Percentiles rank a stretch among this genome's conserved stretches.
These are phyloP conservation scores for Candida sp. DNA, from an alignment of 1,139 yeast species.

Conservation along the genomic window DNA sequence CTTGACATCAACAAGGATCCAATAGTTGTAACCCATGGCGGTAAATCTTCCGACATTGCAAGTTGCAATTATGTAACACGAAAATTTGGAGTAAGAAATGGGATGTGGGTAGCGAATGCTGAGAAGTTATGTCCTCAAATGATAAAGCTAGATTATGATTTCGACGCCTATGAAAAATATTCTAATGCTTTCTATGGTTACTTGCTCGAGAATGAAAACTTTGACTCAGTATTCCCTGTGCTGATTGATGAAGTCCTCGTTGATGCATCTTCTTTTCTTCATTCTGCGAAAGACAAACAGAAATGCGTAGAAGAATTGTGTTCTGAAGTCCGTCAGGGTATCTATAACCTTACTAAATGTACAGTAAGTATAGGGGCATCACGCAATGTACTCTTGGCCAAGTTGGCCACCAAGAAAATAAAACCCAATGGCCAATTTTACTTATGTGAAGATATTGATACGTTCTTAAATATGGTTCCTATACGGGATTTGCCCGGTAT, in stretches of 20 bases:
- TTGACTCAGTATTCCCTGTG: constrained; percentile 74
- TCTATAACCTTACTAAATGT: constrained; percentile 53
- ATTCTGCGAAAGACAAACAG: constrained; percentile 6
- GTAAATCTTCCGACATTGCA: constrained; percentile 71
- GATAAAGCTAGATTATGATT: constrained; percentile 65
- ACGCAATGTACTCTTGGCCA: constrained; percentile 70
- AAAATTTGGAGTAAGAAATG: constrained; percentile 68
- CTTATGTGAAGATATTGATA: constrained; percentile 25
- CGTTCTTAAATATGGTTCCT: constrained; percentile 40
- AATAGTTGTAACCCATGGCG: constrained; percentile 85
- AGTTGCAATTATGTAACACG: constrained; percentile 91
- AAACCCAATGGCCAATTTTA: constrained; percentile 72
- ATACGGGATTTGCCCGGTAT: constrained; percentile 78
- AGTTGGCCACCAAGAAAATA: constrained; percentile 69
- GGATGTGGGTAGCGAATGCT: constrained; percentile 85
- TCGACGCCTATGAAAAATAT: constrained; percentile 60
- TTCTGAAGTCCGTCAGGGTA: constrained; percentile 37
- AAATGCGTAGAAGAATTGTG: constrained; percentile 24
- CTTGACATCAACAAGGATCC: constrained; percentile 61
- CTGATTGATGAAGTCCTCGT: constrained; percentile 89
- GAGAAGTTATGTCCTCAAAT: constrained; percentile 61
- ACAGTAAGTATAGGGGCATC: constrained; percentile 79
- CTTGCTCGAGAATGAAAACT: constrained; percentile 43
- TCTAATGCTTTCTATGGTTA: constrained; percentile 48
- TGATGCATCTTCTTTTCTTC: constrained; percentile 51